Conservation (phyloP, 2,329 filamentous ascomycete species). For the Chalaropsis ovoidea region DNA sequence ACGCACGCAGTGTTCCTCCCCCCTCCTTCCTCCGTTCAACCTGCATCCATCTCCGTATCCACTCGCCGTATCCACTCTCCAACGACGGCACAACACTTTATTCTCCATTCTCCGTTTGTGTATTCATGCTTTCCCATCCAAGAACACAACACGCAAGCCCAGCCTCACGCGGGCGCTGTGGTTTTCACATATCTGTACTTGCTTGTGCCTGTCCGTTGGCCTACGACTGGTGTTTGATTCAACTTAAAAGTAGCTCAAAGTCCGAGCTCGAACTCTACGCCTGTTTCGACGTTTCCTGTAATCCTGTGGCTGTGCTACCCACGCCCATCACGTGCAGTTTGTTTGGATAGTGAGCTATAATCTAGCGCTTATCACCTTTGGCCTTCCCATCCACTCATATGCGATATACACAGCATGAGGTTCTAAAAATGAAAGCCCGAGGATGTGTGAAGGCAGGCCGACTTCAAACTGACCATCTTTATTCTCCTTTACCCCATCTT, state of each 20-base stretch:
- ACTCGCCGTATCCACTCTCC: constrained; percentile 7
- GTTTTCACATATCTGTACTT: too few relatives aligned
- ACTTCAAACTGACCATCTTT: too few relatives aligned
- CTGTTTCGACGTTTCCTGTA: neutral
- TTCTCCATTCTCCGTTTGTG: neutral
- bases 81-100: neutral
- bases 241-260: neutral
- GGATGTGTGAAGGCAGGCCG: too few relatives aligned
- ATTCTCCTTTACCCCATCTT: too few relatives aligned
- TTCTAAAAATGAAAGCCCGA: too few relatives aligned
- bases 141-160: neutral
- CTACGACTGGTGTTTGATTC: neutral
- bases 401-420: too few relatives aligned
- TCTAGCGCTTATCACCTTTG: neutral
- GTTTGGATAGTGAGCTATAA: neutral
- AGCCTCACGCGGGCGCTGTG: too few relatives aligned
- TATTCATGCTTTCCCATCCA: neutral
- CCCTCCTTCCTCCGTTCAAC: neutral
- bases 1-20: neutral
- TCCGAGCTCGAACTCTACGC: constrained; percentile 1
- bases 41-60: neutral
- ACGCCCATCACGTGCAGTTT: neutral
- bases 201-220: neutral
- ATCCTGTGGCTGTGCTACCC: constrained; percentile 1
- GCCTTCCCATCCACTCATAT: neutral